A percentile compares a stretch with the other conserved stretches of the same genome.
Evolutionary conservation across 2,329 filamentous ascomycete species (phyloP).

Genomic region (Chrysosporium queenslandicum): DNA sequence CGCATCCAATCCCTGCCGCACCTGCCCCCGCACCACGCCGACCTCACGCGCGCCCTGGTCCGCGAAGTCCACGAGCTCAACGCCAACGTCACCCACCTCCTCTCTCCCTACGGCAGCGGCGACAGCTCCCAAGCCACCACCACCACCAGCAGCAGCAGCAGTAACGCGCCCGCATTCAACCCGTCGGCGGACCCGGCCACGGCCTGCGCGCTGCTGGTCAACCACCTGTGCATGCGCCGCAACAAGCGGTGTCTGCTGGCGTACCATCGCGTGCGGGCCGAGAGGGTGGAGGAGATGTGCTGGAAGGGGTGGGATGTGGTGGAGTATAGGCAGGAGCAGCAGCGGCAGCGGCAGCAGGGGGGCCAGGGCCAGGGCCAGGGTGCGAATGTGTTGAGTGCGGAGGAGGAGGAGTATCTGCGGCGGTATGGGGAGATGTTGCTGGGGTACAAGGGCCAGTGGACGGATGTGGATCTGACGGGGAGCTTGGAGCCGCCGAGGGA

Average conservation of each 20-base stretch:
- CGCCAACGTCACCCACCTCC: slow-evolving; percentile 66
- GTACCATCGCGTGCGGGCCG: slow-evolving; percentile 80
- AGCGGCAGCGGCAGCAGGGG: slow-evolving; percentile 39
- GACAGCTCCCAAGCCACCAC: no score
- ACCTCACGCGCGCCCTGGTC: slow-evolving; percentile 75
- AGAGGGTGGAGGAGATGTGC: slow-evolving; percentile 86
- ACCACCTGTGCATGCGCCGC: slow-evolving; percentile 87
- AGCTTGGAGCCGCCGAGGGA: slow-evolving; percentile 89
- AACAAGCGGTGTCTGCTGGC: slow-evolving; percentile 94
- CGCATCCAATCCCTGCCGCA: slow-evolving; percentile 76
- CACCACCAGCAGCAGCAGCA: no score
- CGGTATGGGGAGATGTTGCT: slow-evolving; percentile 85
- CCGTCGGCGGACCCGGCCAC: slow-evolving; percentile 71
- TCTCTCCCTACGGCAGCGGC: slow-evolving; percentile 60
- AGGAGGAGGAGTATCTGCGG: slow-evolving; percentile 92
- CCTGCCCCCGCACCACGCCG: slow-evolving; percentile 84
- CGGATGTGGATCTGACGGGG: slow-evolving; percentile 89
- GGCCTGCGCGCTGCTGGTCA: slow-evolving; percentile 80
- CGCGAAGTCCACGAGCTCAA: slow-evolving; percentile 90
- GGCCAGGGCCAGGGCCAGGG: slow-evolving; percentile 27
- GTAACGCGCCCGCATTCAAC: slow-evolving; percentile 54
- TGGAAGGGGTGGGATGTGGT: slow-evolving; percentile 57
- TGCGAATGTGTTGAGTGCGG: slow-evolving; percentile 73
- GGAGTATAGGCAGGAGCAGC: slow-evolving; percentile 6
- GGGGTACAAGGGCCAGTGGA: slow-evolving; percentile 98